Evolutionary conservation across 192 early-diverging fungal genomes (phyloP).

Genomic region (Dissophora globulifera): DNA sequence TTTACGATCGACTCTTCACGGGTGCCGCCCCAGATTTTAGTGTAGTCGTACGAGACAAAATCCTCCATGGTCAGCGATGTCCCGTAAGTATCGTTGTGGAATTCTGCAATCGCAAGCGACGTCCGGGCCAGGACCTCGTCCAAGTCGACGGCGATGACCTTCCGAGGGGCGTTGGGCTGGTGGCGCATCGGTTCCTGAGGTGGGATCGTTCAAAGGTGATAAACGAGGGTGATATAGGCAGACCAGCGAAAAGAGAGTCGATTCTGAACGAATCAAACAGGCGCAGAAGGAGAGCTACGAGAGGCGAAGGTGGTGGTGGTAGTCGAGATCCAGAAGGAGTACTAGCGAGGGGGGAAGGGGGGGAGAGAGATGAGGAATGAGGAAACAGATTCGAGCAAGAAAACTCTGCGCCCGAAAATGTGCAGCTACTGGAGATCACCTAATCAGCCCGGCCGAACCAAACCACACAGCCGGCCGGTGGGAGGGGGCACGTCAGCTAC

Average conservation of each 20-base stretch:
- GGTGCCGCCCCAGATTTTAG: slow-evolving; percentile 65
- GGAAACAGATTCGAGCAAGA: too few species aligned
- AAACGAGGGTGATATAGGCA: not conserved
- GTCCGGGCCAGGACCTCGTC: slow-evolving; percentile 67
- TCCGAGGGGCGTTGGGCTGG: slow-evolving; percentile 38
- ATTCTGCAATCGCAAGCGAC: slow-evolving; percentile 59
- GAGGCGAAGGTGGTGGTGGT: not conserved
- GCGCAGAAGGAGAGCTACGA: too few species aligned
- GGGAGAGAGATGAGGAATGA: not conserved
- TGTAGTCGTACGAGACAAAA: slow-evolving; percentile 62
- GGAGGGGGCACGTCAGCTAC: too few species aligned
- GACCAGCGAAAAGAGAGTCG: not conserved
- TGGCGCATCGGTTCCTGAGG: slow-evolving; percentile 32
- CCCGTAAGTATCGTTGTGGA: slow-evolving; percentile 64
- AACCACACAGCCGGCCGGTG: too few species aligned
- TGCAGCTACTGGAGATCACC: too few species aligned
- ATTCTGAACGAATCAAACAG: too few species aligned
- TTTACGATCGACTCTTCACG: slow-evolving; percentile 63
- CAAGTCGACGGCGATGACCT: slow-evolving; percentile 63
- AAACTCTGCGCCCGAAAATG: too few species aligned
- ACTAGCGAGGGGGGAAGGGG: not conserved
- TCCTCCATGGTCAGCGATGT: slow-evolving; percentile 59
- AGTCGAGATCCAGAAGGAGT: not conserved
- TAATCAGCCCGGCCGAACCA: too few species aligned
- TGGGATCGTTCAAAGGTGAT: not conserved